Conservation (phyloP, 2,329 filamentous ascomycete genomes). For the Saccharata proteae region DNA sequence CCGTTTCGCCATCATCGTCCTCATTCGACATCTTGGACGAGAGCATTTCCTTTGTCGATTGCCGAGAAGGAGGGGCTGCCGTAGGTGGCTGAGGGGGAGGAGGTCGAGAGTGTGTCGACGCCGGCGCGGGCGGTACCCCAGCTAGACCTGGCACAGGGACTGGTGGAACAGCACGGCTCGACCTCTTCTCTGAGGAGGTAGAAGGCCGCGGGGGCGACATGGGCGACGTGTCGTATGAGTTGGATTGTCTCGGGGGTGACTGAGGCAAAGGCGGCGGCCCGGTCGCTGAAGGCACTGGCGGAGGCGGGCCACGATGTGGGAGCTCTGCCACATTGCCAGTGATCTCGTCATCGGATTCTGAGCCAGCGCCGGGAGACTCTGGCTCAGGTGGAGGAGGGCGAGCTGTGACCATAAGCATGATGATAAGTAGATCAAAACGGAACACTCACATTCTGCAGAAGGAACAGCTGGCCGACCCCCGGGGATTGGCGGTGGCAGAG, state of each 20-base stretch:
- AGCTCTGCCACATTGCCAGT: constrained; percentile 18
- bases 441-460: constrained; percentile 18
- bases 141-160: constrained; percentile 39
- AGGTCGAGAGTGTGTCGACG: constrained; percentile 25
- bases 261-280: constrained; percentile 18
- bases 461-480: background rate
- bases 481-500: constrained; percentile 23
- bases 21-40: constrained; percentile 32
- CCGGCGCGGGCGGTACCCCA: constrained; percentile 14
- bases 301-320: constrained; percentile 21
- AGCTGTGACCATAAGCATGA: constrained; percentile 32
- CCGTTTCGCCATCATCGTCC: constrained; percentile 69
- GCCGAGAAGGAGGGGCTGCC: constrained; percentile 25
- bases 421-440: too few species aligned
- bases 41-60: constrained; percentile 19
- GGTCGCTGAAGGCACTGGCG: constrained; percentile 22
- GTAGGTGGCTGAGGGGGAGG: constrained; percentile 37
- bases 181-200: constrained; percentile 19
- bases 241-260: constrained; percentile 18
- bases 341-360: constrained; percentile 80
- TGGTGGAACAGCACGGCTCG: constrained; percentile 36
- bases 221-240: constrained; percentile 1
- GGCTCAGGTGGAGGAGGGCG: constrained; percentile 44
- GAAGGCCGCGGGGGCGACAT: constrained; percentile 13
- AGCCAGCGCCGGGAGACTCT: constrained; percentile 61